Evolutionary conservation across 2,329 filamentous ascomycete genomes (phyloP).

Genomic region (Bisporella sp.): DNA sequence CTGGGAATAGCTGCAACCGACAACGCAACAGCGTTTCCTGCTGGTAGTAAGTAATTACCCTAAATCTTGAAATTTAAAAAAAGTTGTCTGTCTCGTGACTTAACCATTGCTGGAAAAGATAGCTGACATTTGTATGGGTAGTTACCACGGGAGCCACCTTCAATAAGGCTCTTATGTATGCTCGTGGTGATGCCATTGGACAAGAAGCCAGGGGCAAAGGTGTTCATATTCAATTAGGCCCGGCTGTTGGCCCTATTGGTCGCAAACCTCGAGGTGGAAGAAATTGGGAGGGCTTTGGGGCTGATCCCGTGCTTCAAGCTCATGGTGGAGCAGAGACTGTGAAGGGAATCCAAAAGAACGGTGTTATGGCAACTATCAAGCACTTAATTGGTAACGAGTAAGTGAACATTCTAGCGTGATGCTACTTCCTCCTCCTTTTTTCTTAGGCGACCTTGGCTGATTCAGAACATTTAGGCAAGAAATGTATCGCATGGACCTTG

Average conservation of each 20-base stretch:
- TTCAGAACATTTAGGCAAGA: conserved; percentile 5
- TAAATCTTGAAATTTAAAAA: no score
- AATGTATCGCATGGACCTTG: conserved; percentile 23
- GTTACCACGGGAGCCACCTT: conserved; percentile 68
- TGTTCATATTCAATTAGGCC: conserved; percentile 58
- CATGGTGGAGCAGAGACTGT: conserved; percentile 44
- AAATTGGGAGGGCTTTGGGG: conserved; percentile 70
- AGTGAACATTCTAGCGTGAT: conserved; percentile 7
- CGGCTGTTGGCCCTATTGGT: conserved; percentile 60
- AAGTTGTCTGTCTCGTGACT: no score
- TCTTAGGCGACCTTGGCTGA: no score
- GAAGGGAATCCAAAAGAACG: conserved; percentile 47
- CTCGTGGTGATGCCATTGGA: conserved; percentile 60
- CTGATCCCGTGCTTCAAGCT: conserved; percentile 59
- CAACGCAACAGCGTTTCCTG: conserved; percentile 69
- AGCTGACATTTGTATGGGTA: no score
- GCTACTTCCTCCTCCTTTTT: no score
- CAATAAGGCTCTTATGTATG: conserved; percentile 64
- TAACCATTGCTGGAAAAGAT: no score
- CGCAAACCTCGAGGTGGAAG: conserved; percentile 66
- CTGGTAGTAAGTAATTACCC: conserved; percentile 41
- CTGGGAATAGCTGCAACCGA: conserved; percentile 67
- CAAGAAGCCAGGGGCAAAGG: conserved; percentile 69
- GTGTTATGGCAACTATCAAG: conserved; percentile 50
- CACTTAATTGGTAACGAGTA: conserved; percentile 41